Evolutionary conservation across 2,329 filamentous ascomycete genomes (phyloP), one percentile per base, ranked within the genome.

Genomic region (Penicillium griseofulvum): DNA sequence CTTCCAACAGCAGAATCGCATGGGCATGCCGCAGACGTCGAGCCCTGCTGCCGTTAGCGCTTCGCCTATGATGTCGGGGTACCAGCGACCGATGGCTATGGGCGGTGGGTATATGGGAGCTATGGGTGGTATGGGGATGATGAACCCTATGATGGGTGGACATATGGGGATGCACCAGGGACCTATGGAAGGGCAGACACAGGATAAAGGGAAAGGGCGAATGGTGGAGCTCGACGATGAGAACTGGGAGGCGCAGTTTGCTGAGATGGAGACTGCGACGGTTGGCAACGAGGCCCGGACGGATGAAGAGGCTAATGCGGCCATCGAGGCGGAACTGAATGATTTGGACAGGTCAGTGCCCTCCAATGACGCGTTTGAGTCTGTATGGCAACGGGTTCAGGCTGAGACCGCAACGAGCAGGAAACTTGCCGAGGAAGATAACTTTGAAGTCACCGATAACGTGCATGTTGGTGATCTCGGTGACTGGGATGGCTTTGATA

Each of bases 161-260:
- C 74, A 73, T 12, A 76, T 80, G 67, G 73, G 73, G 42, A 76
- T 80, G 67, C 78, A 81, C 63, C 78, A 81, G 63, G 70, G 72
- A 54, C 74, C 71, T 24, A 66, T 66, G 34, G 69, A 74, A 39
- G 74, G 74, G 34, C 68, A 75, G 55, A 76, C 78, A 41, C 74
- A 91, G 73, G 90, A 89, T 56, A 97, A 97, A 72, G 92, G 89
- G 37, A 96, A 95, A 74, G 85, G 79, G 6, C 78, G 83, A 34
- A 84, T 97, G 77, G 87, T 97, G 12, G 94, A 97, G 77, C 83
- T 97, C 24, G 91, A 97, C 71, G 93, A 99, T 65, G 80, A 88
- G 68, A 88, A 96, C 69, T 97, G 94, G 94, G 93, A 97, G 75
- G 90, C 91, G 66, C 91, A 97, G 73, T 99, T 99, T 73, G 89